Base-by-base conservation (phyloP, 176 grass and related monocot species). In the Thalia dealbata region DNA sequence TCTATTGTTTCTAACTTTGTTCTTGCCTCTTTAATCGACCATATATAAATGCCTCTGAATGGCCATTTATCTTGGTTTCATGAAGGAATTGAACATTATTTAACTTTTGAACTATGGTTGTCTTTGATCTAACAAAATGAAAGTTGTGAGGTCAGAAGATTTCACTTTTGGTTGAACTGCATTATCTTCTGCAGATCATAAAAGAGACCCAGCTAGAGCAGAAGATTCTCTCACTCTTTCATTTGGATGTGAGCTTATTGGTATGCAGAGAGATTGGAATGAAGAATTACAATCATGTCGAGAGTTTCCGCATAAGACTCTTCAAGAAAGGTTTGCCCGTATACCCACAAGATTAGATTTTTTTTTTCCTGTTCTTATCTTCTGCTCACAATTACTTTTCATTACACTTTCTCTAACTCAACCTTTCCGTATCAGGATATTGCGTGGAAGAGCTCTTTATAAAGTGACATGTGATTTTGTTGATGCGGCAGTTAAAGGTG, bases 201-300 rank as follows among this genome's bases (percentile, higher is more conserved):
- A 61, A 79, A 93, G 87, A 58, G 90, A 99, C 65, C 83, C 90
- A 43, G 90, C 90, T 29, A 91, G 95, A 82, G 88, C 90, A 64
- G 95, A 99, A 73, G 95, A 99, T 60, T 82, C 85, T 42, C 69
- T 99, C 43, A 79, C 81, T 21, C 66, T 99, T 73, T 86, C 95
- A 72, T 99, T 86, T 91, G 95, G 95, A 46, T 93, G 83, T 26
- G 95, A 99, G 66, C 83, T 92, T 68, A 88, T 93, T 89, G 95
- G 90, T 69, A 95, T 99, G 95, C 95, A 99, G 75, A 93, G 95
- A 85, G 95, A 99, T 75, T 99, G 95, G 95, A 99, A 99, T 50
- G 95, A 99, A 73, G 95, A 99, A 63, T 65, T 95, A 55, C 95
- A 99, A 26, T 99, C 95, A 45, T 99, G 95, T 75, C 85, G 81